Evolutionary conservation across 768 basidiomycete species (phyloP), one percentile per base, ranked within the genome.

Genomic region (Pulveroboletus frians): DNA sequence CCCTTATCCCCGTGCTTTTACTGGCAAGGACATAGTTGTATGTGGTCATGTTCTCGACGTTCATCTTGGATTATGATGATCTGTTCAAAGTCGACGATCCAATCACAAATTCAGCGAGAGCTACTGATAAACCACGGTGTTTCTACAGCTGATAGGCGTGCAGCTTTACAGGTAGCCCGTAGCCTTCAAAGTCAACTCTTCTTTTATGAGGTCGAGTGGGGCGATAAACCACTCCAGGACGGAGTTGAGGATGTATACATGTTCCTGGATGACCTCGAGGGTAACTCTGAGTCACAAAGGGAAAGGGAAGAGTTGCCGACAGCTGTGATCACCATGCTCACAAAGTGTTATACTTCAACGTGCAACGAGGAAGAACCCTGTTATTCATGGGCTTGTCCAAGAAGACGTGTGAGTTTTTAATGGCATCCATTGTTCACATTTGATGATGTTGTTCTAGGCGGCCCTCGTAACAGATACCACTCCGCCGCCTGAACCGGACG

Each of bases 181-280:
- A 90, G 88, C 49, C 74, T 98, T 32, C 93, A 97, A 62, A 85
- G 80, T 50, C 92, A 95, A 64, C 76, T 98, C 5, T 97, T 92
- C 75, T 94, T 96, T 68, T 91, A 92, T 62, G 95, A 98, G 65
- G 93, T 97, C 7, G 93, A 97, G 63, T 95, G 93, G 90, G 91
- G 88, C 27, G 83, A 84, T 43, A 81, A 84, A 17, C 75, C 84
- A 1, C 69, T 96, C 47, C 81, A 87, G 48, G 92, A 94, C 60
- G 84, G 88, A 3, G 88, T 94, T 4, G 92, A 94, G 60, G 91
- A 94, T 53, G 92, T 96, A 6, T 96, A 89, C 70, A 88, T 87
- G 76, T 95, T 96, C 67, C 73, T 90, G 61, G 91, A 91, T 50
- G 92, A 94, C 54, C 75, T 78, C 34, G 83, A 84, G 47, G 84